Percentiles rank a stretch among this genome's conserved stretches.
These are phyloP conservation scores for Tetraselmis chui DNA, from an alignment of 139 green algal species.

Conservation along the genomic window DNA sequence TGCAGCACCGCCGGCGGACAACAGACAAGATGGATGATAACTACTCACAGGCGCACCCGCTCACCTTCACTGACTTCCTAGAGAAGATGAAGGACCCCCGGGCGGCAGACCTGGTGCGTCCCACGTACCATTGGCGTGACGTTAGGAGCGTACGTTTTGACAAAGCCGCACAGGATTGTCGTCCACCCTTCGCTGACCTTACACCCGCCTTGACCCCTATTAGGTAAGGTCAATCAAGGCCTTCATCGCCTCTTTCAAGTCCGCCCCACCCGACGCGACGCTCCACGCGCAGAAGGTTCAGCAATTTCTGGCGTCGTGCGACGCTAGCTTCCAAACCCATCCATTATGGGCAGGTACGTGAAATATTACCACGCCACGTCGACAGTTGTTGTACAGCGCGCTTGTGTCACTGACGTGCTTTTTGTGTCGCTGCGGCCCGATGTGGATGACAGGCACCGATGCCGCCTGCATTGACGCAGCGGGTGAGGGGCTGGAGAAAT, in stretches of 20 bases:
- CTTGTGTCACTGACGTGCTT: not conserved
- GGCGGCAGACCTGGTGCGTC: constrained; percentile 76
- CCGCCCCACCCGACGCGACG: not conserved
- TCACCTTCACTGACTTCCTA: constrained; percentile 76
- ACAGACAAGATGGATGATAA: not conserved
- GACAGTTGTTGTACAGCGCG: too few relatives aligned
- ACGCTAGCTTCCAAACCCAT: constrained; percentile 68
- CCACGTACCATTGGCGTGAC: too few relatives aligned
- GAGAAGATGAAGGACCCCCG: constrained; percentile 70
- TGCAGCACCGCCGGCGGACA: too few relatives aligned
- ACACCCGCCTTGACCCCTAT: not conserved
- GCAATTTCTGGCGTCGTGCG: constrained; percentile 73
- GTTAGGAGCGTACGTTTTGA: too few relatives aligned
- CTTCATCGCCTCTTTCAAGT: not conserved
- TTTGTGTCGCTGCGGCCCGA: too few relatives aligned
- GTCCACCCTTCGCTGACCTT: too few relatives aligned
- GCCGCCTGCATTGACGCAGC: constrained; percentile 37
- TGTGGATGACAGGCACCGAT: not conserved
- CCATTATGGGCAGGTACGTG: constrained; percentile 62
- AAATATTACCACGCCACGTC: too few relatives aligned
- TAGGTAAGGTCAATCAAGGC: not conserved
- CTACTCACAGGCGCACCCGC: constrained; percentile 11
- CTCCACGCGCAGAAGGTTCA: constrained; percentile 34
- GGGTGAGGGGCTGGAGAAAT: constrained; percentile 91
- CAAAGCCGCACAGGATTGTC: too few relatives aligned